Conservation (phyloP, 768 basidiomycete species). For the Tylopilus rubrobrunneus region DNA sequence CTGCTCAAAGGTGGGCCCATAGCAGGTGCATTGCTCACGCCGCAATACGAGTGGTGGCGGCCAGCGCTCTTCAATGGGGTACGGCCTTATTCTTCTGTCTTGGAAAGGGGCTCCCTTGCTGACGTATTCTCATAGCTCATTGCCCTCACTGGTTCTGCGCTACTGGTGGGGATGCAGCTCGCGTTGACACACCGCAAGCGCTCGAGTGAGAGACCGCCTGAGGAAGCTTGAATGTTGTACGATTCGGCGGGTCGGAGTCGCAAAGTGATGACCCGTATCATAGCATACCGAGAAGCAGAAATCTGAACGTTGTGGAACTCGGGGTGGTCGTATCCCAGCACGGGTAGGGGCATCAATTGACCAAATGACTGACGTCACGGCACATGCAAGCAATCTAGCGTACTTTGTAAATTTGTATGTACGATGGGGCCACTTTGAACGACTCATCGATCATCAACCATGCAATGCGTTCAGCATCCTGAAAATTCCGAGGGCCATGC, state of each 20-base stretch:
- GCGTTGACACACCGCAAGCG: neutral
- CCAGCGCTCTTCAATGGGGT: constrained; percentile 50
- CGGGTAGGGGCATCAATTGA: neutral
- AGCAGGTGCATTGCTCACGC: constrained; percentile 49
- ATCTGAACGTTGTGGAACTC: too few relatives aligned
- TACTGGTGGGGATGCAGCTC: constrained; percentile 10
- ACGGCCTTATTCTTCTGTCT: neutral
- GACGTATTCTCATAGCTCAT: constrained; percentile 4
- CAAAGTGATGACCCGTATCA: neutral
- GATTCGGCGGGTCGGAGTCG: neutral
- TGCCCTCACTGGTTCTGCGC: neutral
- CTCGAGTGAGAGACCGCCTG: too few relatives aligned
- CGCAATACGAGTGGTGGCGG: constrained; percentile 53
- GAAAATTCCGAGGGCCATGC: constrained; percentile 38
- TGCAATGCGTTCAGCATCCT: constrained; percentile 58
- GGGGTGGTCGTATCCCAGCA: neutral
- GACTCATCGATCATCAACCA: constrained; percentile 11
- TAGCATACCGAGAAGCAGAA: too few relatives aligned
- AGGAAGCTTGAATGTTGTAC: neutral
- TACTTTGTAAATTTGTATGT: too few relatives aligned
- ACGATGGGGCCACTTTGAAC: too few relatives aligned
- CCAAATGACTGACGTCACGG: too few relatives aligned
- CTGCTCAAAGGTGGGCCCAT: constrained; percentile 46
- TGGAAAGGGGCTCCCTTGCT: neutral
- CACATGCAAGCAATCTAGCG: too few relatives aligned